Base-by-base conservation (phyloP, 768 basidiomycete species). In the Auricularia sp. region DNA sequence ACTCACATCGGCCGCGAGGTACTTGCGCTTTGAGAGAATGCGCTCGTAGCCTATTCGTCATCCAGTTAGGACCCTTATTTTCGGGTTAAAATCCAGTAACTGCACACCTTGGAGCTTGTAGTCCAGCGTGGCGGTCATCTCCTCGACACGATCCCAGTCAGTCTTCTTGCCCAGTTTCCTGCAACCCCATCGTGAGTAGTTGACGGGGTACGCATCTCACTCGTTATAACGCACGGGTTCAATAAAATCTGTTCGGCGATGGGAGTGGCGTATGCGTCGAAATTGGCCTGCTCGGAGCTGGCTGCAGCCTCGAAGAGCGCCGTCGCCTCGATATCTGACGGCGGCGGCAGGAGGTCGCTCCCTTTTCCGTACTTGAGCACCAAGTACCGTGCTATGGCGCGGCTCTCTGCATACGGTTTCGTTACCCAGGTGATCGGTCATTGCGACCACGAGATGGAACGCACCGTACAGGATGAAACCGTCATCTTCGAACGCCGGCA, bases 371-470 rank as follows among this genome's bases (percentile, higher is more conserved):
- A 83, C 72, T 87, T 87, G 45, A 73, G 71, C 39, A 77, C 81
- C 69, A 88, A 69, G 71, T 89, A 90, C 14, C 83, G 80, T 44
- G 70, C 72, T 66, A 89, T 87, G 1, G 86, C 86, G 14, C 85
- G 82, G 47, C 80, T 81, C 69, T 87, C 56, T 54, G 54, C 18
- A 14, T 42, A 42, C 7, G 8, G 39, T 2, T 7, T 42, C 29
- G 29, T 29, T 29, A 29, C 29, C 29, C 39, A 42, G 13, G 39
- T 7, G 7, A 8, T 42, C 8, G 39, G 13, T 42, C 39, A 14
- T 42, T 7, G 39, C 39, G 39, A 42, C 39, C 39, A 7, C 8
- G 8, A 42, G 29, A 29, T 29, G 29, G 29, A 8, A 14, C 39
- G 13, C 13, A 42, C 39, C 86, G 72, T 80, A 88, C 35, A 90